Evolutionary conservation across 306 rosid species (phyloP).

Genomic region (Quercus alba): DNA sequence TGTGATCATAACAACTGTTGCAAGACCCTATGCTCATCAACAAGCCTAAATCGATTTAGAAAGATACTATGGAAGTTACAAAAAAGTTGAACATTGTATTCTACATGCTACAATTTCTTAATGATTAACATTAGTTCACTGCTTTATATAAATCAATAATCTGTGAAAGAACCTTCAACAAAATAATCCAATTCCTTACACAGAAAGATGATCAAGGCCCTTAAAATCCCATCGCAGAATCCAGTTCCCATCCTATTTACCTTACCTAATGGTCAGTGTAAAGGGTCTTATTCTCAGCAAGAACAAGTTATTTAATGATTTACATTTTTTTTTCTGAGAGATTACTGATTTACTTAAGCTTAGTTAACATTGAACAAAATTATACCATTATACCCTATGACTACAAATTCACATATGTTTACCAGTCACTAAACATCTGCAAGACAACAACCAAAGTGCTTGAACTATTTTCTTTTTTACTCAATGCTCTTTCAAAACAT

Average conservation of each 20-base stretch:
- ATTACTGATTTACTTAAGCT: neutral
- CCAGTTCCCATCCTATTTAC: neutral
- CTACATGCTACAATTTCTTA: neutral
- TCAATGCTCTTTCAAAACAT: constrained; percentile 7
- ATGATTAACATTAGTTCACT: neutral
- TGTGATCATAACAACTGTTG: neutral
- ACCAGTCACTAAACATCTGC: neutral
- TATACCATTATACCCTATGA: neutral
- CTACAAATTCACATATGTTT: neutral
- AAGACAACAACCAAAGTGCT: neutral
- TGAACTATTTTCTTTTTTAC: neutral
- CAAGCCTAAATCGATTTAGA: neutral
- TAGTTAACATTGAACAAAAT: neutral
- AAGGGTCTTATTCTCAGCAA: neutral
- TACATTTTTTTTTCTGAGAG: too few relatives aligned
- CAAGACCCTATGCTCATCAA: neutral
- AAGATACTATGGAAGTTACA: neutral
- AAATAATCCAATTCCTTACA: constrained; percentile 1
- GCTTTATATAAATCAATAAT: neutral
- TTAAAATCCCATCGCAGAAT: neutral
- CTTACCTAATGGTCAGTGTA: neutral
- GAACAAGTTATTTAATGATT: neutral
- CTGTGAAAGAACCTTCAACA: neutral
- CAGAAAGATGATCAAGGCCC: neutral
- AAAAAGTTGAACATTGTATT: neutral